A percentile compares a stretch with the other conserved stretches of the same genome.
These are phyloP conservation scores for Colletotrichum magnum DNA, from an alignment of 2,329 filamentous ascomycete species.

Conservation along the genomic window DNA sequence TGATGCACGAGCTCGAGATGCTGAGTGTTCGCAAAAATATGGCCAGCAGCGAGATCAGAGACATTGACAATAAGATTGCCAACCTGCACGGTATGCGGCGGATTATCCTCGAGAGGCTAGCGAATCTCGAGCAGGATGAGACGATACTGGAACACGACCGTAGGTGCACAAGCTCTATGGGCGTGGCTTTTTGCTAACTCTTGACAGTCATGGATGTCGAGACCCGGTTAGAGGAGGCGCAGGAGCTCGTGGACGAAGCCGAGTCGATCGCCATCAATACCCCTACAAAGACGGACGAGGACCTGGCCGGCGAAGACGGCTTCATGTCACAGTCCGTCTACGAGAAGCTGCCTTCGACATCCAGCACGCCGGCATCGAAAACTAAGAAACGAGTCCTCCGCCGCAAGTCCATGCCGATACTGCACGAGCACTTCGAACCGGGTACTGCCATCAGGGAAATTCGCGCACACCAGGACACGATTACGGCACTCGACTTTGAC, in stretches of 20 bases:
- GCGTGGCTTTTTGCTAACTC: constrained; percentile 48
- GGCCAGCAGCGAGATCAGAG: constrained; percentile 94
- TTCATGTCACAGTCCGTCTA: constrained; percentile 99
- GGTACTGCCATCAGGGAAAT: constrained; percentile 91
- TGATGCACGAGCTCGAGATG: constrained; percentile 92
- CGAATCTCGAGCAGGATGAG: constrained; percentile 91
- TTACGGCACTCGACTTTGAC: constrained; percentile 95
- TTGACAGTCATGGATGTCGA: constrained; percentile 74
- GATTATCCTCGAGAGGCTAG: constrained; percentile 90
- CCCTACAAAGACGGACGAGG: constrained; percentile 67
- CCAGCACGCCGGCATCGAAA: constrained; percentile 63
- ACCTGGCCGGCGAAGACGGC: constrained; percentile 65
- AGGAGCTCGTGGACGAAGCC: constrained; percentile 71
- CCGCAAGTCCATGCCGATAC: constrained; percentile 90
- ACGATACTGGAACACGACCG: constrained; percentile 89
- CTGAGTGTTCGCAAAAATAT: constrained; percentile 95
- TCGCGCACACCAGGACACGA: constrained; percentile 87
- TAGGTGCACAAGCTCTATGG: constrained; percentile 58
- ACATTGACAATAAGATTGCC: constrained; percentile 96
- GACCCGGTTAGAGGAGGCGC: constrained; percentile 72
- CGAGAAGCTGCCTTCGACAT: constrained; percentile 81
- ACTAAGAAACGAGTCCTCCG: constrained; percentile 71
- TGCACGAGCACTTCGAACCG: constrained; percentile 95
- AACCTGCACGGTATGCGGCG: constrained; percentile 94
- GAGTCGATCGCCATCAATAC: constrained; percentile 68